Base-by-base conservation (phyloP, 2,329 filamentous ascomycete genomes). In the Hymenoscyphus linearis region DNA sequence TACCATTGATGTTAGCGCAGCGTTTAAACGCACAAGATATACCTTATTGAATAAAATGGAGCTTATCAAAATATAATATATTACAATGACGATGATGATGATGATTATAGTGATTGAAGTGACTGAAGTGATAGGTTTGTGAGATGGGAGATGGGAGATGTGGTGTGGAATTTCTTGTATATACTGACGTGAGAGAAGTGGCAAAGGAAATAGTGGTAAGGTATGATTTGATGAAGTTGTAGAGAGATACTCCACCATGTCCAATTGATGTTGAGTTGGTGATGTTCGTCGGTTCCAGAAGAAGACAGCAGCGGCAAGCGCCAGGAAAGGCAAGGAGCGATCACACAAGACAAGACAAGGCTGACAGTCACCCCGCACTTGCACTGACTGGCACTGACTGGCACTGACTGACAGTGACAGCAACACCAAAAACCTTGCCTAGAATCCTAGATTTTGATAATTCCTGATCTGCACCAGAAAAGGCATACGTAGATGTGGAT, bases 1-100 rank as follows among this genome's bases (percentile, higher is more conserved):
- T 72, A 72, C 68, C 69, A 71, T 57, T 69, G 66, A 68, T 66
- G 58, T 71, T 71, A 71, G 69, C 68, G 70, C 50, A 65, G 67
- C 65, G 69, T 69, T 63, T 40, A 59, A 61, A 57, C 52, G 40
- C 55, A 57, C 50, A 53, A 68, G 50, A 69, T 71, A 70, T 69
- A 67, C 65, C 67, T 70, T 69, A 67, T 64, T 68, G 52, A 55
- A 60, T 69, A 66, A 68, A 65, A 58, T 47, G 60, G 66, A 59
- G n/a, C 59, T 63, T 64, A 57, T 53, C 54, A 60, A 60, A 54
- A 60, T 18, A 57, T 60, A 16, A 36, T 34, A 55, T 56, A 56
- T 60, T 47, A n/a, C 35, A n/a, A 26, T 52, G 25, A 52, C 16
- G 14, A 18, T 14, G 47, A 9, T 12, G 22, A 25, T 25, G 4